phyloP scores from a whole-genome alignment of 768 basidiomycete genomes.

The Hygrophorus russula region DNA sequence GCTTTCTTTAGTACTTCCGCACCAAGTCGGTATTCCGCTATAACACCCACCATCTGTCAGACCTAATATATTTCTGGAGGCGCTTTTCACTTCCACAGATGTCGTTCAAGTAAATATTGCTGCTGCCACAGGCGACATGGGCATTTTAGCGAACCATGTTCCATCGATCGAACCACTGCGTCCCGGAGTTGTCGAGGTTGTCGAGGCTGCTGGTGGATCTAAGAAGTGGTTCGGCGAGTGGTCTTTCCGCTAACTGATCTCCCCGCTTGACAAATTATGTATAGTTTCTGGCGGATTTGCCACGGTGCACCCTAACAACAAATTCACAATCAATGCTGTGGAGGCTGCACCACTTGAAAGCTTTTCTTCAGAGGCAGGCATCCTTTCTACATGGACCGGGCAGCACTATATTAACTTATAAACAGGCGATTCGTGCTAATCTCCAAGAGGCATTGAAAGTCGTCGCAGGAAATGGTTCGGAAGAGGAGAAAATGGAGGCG shows the following conservation, averaged over 20 bases:
- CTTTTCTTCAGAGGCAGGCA: constrained; percentile 79
- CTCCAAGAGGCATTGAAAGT: constrained; percentile 83
- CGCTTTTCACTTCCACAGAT: constrained; percentile 83
- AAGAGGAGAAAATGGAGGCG: constrained; percentile 90
- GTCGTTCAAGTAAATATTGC: constrained; percentile 94
- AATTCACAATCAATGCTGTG: constrained; percentile 90
- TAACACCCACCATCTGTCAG: constrained; percentile 1
- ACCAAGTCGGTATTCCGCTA: constrained; percentile 58
- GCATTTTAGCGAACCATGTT: constrained; percentile 97
- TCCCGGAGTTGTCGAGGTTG: constrained; percentile 90
- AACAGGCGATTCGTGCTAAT: constrained; percentile 79
- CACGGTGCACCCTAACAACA: constrained; percentile 95
- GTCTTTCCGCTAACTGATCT: constrained; percentile 1
- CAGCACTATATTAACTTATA: not conserved
- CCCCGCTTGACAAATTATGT: constrained; percentile 3
- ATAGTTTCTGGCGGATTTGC: constrained; percentile 95
- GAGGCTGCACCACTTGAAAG: constrained; percentile 90
- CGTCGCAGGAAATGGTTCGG: constrained; percentile 72
- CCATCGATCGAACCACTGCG: constrained; percentile 93
- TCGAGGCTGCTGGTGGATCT: constrained; percentile 63
- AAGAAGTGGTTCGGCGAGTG: constrained; percentile 97
- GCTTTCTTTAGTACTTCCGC: constrained; percentile 88
- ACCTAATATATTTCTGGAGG: constrained; percentile 30
- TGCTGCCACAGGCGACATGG: constrained; percentile 96
- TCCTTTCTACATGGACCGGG: constrained; percentile 1